These are phyloP conservation scores for Comarum palustre DNA, from an alignment of 306 rosid genomes.

Conservation along the genomic window DNA sequence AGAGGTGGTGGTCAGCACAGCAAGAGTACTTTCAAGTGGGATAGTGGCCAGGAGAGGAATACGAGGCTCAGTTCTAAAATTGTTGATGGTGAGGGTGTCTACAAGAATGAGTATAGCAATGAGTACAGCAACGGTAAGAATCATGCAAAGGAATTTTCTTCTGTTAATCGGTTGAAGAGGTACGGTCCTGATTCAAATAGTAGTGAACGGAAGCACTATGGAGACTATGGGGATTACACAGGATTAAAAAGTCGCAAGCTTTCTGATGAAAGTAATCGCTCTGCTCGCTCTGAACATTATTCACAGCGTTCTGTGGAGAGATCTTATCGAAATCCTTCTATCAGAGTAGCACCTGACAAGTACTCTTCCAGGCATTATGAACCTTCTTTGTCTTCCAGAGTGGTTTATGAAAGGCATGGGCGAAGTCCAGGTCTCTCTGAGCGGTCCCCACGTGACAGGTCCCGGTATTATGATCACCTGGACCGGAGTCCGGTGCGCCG, in stretches of 20 bases:
- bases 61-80: conserved; percentile 76
- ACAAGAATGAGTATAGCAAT: conserved; percentile 51
- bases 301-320: conserved; percentile 65
- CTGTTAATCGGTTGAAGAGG: conserved; percentile 76
- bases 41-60: conserved; percentile 59
- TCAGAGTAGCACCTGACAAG: conserved; percentile 60
- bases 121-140: conserved; percentile 72
- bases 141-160: conserved; percentile 54
- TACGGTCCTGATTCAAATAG: conserved; percentile 58
- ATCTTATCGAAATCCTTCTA: conserved; percentile 52
- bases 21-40: conserved; percentile 70
- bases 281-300: conserved; percentile 55
- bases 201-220: conserved; percentile 63
- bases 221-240: conserved; percentile 53
- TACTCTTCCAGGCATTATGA: conserved; percentile 65
- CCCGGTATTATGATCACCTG: conserved; percentile 63
- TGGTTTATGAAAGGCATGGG: conserved; percentile 70
- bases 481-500: conserved; percentile 62
- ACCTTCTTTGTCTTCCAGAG: conserved; percentile 57
- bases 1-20: conserved; percentile 62
- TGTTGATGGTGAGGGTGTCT: conserved; percentile 58
- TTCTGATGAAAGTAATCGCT: conserved; percentile 59
- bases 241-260: conserved; percentile 68
- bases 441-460: conserved; percentile 75
- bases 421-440: conserved; percentile 86